phyloP scores from a whole-genome alignment of 2,329 filamentous ascomycete species.

The Monilinia polystroma region DNA sequence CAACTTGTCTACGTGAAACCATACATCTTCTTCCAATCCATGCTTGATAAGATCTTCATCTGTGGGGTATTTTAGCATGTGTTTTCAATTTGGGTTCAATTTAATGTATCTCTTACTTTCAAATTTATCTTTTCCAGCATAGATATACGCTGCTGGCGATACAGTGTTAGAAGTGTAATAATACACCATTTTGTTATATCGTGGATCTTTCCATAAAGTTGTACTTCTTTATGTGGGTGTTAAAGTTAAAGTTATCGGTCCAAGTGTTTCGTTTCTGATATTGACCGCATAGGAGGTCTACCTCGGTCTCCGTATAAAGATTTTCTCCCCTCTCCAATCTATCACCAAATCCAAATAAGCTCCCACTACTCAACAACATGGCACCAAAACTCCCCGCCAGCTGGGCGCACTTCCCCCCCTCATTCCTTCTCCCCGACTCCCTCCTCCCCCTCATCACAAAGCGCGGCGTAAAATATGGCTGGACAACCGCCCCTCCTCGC shows the following conservation, averaged over 20 bases:
- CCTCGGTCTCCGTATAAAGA: conserved; percentile 34
- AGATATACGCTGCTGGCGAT: conserved; percentile 80
- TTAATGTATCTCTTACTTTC: conserved; percentile 64
- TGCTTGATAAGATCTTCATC: conserved; percentile 96
- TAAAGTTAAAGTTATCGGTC: neutral
- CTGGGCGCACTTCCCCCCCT: conserved; percentile 38
- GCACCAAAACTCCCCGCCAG: conserved; percentile 41
- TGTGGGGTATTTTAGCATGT: conserved; percentile 44
- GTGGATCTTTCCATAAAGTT: conserved; percentile 31
- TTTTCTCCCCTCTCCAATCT: conserved; percentile 21
- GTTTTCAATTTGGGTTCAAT: neutral
- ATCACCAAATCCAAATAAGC: conserved; percentile 25
- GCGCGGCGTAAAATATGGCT: conserved; percentile 48
- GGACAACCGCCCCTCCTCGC: conserved; percentile 55
- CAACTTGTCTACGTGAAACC: conserved; percentile 98
- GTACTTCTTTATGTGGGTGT: neutral
- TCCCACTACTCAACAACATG: conserved; percentile 31
- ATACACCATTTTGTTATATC: conserved; percentile 70
- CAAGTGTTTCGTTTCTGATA: conserved; percentile 35
- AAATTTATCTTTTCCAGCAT: conserved; percentile 98
- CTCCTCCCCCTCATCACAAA: conserved; percentile 40
- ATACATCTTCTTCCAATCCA: conserved; percentile 94
- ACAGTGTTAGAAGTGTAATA: conserved; percentile 90
- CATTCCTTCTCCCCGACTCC: conserved; percentile 38
- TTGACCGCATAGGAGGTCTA: conserved; percentile 31